Conservation (phyloP, 2,329 filamentous ascomycete genomes). For the Acephala macrosclerotiorum region DNA sequence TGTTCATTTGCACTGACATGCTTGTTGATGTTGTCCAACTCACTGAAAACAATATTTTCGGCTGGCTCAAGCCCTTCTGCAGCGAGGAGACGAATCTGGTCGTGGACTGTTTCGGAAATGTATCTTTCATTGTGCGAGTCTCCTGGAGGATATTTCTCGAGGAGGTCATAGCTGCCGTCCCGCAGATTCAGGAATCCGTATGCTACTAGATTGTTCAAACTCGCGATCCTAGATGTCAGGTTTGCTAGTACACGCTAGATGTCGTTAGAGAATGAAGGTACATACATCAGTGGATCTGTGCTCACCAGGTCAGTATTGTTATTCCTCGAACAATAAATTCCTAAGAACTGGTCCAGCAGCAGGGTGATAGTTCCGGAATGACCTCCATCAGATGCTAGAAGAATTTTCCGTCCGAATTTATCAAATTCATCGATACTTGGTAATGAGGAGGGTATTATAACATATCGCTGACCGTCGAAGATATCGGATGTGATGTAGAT, state of each 20-base stretch:
- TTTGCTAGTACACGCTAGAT: slow-evolving; percentile 21
- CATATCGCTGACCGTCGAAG: slow-evolving; percentile 27
- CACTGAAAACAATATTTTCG: slow-evolving; percentile 27
- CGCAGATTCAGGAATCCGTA: slow-evolving; percentile 32
- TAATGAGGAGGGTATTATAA: slow-evolving; percentile 27
- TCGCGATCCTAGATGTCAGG: slow-evolving; percentile 27
- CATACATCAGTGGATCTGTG: not conserved
- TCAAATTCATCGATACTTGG: slow-evolving; percentile 28
- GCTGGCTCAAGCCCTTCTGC: slow-evolving; percentile 28
- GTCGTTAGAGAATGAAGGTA: not conserved
- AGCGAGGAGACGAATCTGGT: slow-evolving; percentile 31
- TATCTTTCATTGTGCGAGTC: slow-evolving; percentile 16
- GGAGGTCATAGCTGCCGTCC: slow-evolving; percentile 29
- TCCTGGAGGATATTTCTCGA: slow-evolving; percentile 6
- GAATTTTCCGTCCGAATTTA: slow-evolving; percentile 26
- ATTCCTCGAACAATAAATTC: slow-evolving; percentile 18
- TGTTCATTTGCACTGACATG: slow-evolving; percentile 21
- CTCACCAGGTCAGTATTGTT: slow-evolving; percentile 19
- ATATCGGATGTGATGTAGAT: slow-evolving; percentile 31
- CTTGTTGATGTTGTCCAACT: slow-evolving; percentile 30
- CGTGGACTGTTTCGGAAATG: slow-evolving; percentile 32
- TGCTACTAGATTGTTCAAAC: slow-evolving; percentile 29
- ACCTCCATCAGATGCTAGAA: slow-evolving; percentile 24
- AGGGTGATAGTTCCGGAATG: slow-evolving; percentile 29
- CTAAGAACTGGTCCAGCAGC: slow-evolving; percentile 28